Evolutionary conservation across 371 early-diverging fungal species (phyloP).

Genomic region (Phascolomyces articulosus): DNA sequence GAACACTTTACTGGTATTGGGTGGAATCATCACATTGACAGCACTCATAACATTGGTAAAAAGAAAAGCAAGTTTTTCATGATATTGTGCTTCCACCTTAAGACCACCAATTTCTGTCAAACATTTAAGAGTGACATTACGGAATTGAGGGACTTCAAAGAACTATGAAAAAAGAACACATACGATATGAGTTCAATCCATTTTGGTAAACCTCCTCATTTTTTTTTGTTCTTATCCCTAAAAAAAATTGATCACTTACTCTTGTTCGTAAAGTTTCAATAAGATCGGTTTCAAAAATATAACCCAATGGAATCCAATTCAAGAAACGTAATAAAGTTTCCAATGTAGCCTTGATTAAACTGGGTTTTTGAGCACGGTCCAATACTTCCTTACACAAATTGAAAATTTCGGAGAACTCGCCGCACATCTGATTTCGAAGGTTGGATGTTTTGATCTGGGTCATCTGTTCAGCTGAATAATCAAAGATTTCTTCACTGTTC

Average conservation of each 20-base stretch:
- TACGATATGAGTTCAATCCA: background rate
- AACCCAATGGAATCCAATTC: conserved; percentile 97
- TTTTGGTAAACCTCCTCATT: too few relatives aligned
- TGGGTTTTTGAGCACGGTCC: conserved; percentile 86
- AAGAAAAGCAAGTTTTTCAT: conserved; percentile 80
- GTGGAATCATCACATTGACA: conserved; percentile 73
- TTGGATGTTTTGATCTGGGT: conserved; percentile 92
- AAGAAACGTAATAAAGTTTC: conserved; percentile 94
- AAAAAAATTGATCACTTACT: conserved; percentile 47
- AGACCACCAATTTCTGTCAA: conserved; percentile 93
- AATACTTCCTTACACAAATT: conserved; percentile 95
- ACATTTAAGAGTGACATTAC: conserved; percentile 94
- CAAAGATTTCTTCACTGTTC: conserved; percentile 97
- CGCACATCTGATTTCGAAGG: conserved; percentile 93
- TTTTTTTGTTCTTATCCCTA: too few relatives aligned
- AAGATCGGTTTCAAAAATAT: conserved; percentile 94
- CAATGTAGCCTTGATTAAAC: conserved; percentile 90
- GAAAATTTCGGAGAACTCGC: conserved; percentile 96
- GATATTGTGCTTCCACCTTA: conserved; percentile 72
- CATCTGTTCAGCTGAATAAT: conserved; percentile 97
- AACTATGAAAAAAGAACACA: conserved; percentile 51
- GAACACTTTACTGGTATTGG: conserved; percentile 53
- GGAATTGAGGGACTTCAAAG: conserved; percentile 81
- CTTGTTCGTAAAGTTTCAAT: conserved; percentile 84
- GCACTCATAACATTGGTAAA: conserved; percentile 80